phyloP scores from a whole-genome alignment of 768 basidiomycete species.

The Lactarius quietus region DNA sequence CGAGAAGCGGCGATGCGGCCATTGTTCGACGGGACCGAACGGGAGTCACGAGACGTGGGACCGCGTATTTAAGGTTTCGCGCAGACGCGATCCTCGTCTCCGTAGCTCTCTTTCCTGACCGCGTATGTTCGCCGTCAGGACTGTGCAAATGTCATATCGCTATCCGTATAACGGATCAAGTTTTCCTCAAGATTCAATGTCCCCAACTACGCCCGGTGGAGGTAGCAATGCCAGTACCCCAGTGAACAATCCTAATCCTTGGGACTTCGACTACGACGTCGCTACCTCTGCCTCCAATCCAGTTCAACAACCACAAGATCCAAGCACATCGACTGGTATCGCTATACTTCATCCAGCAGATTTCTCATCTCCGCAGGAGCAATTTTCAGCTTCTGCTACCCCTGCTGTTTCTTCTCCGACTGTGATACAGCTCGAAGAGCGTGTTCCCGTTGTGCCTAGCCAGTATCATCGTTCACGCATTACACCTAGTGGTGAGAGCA shows the following conservation, averaged over 20 bases:
- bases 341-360: conserved; percentile 23
- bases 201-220: conserved; percentile 23
- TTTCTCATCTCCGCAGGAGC: conserved; percentile 20
- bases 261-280: conserved; percentile 25
- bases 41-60: conserved; percentile 15
- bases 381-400: conserved; percentile 13
- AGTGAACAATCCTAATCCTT: conserved; percentile 24
- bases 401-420: conserved; percentile 18
- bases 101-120: conserved; percentile 21
- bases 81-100: conserved; percentile 5
- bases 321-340: conserved; percentile 6
- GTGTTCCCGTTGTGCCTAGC: conserved; percentile 24
- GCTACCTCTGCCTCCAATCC: conserved; percentile 12
- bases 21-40: conserved; percentile 25
- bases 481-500: conserved; percentile 22
- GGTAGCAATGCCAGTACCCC: conserved; percentile 25
- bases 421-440: conserved; percentile 27
- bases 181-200: conserved; percentile 22
- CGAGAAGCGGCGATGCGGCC: conserved; percentile 1
- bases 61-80: conserved; percentile 15
- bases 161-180: conserved; percentile 19
- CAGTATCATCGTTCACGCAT: conserved; percentile 25
- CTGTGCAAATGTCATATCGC: conserved; percentile 25
- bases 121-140: conserved; percentile 18
- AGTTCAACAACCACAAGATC: conserved; percentile 21